A percentile compares a stretch with the other conserved stretches of the same genome.
phyloP scores from a whole-genome alignment of 140 eudicot genomes.

The Ambrosia hybrid region DNA sequence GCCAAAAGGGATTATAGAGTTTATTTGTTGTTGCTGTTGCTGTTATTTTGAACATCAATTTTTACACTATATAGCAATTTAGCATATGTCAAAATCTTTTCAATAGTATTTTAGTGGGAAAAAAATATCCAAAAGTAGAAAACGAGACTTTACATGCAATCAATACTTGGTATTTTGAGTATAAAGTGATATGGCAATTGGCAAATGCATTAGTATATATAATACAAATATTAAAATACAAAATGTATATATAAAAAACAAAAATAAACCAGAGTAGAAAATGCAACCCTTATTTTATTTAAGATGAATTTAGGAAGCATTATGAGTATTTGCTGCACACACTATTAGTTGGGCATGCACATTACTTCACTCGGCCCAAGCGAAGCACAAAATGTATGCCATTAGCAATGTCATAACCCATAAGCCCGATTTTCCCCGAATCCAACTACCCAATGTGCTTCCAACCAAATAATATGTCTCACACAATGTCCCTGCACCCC shows the following conservation, averaged over 20 bases:
- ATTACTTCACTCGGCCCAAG: constrained; percentile 24
- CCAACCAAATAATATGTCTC: constrained; percentile 89
- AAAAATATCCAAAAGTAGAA: too few species aligned
- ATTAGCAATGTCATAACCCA: constrained; percentile 71
- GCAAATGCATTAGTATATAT: not conserved
- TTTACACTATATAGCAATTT: too few species aligned
- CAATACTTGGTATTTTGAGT: too few species aligned
- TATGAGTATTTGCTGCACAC: not conserved
- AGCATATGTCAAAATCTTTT: too few species aligned
- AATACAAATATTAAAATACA: not conserved
- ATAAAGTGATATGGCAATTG: too few species aligned
- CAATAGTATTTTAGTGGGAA: too few species aligned
- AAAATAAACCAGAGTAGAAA: not conserved
- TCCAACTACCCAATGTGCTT: constrained; percentile 90
- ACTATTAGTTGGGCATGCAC: not conserved
- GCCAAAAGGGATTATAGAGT: too few species aligned
- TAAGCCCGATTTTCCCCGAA: constrained; percentile 86
- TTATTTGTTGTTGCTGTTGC: too few species aligned
- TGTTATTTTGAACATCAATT: too few species aligned
- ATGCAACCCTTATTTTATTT: not conserved
- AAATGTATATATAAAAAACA: not conserved
- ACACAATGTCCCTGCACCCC: constrained; percentile 74
- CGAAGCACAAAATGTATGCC: constrained; percentile 54
- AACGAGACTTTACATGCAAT: too few species aligned
- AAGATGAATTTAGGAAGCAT: not conserved